Conservation (phyloP, 2,329 filamentous ascomycete species). For the Aspergillus pseudotamarii region DNA sequence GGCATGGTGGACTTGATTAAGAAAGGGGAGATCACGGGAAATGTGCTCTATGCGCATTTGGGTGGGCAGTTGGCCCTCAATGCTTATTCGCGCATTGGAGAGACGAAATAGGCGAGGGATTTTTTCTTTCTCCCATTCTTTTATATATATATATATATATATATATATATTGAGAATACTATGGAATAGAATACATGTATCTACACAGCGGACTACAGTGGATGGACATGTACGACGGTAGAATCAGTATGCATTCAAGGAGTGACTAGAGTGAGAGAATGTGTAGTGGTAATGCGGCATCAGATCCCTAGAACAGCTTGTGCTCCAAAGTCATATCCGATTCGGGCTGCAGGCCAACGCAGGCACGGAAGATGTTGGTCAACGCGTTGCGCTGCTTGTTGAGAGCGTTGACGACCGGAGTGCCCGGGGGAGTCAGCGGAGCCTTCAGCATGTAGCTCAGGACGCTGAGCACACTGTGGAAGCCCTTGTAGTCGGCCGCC, state of each 20-base stretch:
- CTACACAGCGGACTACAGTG: neutral
- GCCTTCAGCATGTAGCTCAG: constrained; percentile 99
- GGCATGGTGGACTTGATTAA: constrained; percentile 71
- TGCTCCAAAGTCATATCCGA: constrained; percentile 99
- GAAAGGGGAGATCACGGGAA: constrained; percentile 64
- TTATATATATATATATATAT: no score
- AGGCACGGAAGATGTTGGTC: constrained; percentile 98
- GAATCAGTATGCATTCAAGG: constrained; percentile 20
- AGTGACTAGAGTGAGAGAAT: constrained; percentile 32
- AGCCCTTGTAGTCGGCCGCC: constrained; percentile 77
- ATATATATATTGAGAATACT: no score
- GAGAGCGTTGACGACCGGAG: constrained; percentile 91
- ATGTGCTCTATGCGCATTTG: constrained; percentile 71
- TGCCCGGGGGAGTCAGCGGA: constrained; percentile 88
- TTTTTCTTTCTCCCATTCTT: no score
- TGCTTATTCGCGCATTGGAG: constrained; percentile 59
- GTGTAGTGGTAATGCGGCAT: neutral
- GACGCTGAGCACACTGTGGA: constrained; percentile 95
- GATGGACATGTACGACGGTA: neutral
- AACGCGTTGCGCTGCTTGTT: constrained; percentile 93
- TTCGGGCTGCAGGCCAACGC: constrained; percentile 94
- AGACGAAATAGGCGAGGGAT: constrained; percentile 10
- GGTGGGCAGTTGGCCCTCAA: constrained; percentile 72
- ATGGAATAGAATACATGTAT: constrained; percentile 9
- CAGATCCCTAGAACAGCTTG: constrained; percentile 74